Conservation (phyloP, 2,329 filamentous ascomycete species). For the Microcera coccophila region DNA sequence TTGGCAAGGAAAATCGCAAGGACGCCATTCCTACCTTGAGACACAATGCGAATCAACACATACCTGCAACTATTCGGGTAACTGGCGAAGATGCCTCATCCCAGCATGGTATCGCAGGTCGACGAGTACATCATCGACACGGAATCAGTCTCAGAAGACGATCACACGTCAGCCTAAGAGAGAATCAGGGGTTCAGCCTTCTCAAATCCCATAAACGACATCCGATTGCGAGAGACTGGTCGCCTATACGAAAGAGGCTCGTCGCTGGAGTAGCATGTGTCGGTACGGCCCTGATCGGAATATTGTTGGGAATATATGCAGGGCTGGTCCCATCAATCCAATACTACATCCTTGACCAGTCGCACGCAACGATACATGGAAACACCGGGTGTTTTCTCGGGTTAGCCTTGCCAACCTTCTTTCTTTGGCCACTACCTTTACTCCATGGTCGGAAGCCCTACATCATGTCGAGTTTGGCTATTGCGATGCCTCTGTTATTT, state of each 20-base stretch:
- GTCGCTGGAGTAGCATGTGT: slow-evolving; percentile 66
- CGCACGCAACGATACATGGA: slow-evolving; percentile 65
- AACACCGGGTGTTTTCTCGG: slow-evolving; percentile 71
- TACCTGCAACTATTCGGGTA: slow-evolving; percentile 8
- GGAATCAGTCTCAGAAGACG: slow-evolving; percentile 45
- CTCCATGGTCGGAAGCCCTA: slow-evolving; percentile 76
- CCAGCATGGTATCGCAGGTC: slow-evolving; percentile 22
- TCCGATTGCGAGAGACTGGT: slow-evolving; percentile 71
- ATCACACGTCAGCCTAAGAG: slow-evolving; percentile 52
- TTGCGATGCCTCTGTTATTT: slow-evolving; percentile 70
- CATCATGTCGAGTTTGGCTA: slow-evolving; percentile 61
- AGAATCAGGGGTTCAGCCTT: slow-evolving; percentile 49
- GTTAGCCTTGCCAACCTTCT: slow-evolving; percentile 64
- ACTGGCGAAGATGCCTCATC: slow-evolving; percentile 23
- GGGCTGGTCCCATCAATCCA: slow-evolving; percentile 76
- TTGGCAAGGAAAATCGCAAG: neutral
- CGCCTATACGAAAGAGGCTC: slow-evolving; percentile 61
- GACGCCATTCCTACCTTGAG: neutral
- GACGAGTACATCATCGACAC: slow-evolving; percentile 27
- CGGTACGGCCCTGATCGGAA: slow-evolving; percentile 67
- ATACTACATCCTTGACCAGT: slow-evolving; percentile 67
- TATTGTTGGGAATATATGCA: slow-evolving; percentile 71
- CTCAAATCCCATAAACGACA: slow-evolving; percentile 54
- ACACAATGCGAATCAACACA: slow-evolving; percentile 4
- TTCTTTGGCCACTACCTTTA: slow-evolving; percentile 70